Evolutionary conservation across 1,139 yeast genomes (phyloP).

Genomic region (Debaryomycetaceae sp.): DNA sequence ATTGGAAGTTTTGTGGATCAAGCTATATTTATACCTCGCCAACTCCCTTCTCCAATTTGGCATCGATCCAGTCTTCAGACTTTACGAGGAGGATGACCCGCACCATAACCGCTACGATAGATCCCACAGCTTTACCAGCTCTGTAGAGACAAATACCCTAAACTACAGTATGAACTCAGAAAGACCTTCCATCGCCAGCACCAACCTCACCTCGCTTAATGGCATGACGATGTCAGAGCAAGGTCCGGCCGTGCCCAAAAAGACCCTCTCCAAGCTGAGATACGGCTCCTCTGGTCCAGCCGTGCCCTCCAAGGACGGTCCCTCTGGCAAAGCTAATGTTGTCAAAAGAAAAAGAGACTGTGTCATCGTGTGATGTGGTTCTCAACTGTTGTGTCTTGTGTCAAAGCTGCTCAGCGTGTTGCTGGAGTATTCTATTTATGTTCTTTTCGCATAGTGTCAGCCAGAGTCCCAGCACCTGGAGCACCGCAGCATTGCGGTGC

Average conservation of each 20-base stretch:
- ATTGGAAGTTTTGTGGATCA: constrained; percentile 70
- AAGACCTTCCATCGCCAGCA: constrained; percentile 13
- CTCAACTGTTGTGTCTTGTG: background rate
- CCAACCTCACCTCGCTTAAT: constrained; percentile 12
- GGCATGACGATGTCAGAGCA: background rate
- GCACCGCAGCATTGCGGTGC: background rate
- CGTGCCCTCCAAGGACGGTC: background rate
- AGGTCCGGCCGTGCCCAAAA: background rate
- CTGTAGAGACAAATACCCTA: background rate
- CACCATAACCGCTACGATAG: background rate
- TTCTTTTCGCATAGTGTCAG: background rate
- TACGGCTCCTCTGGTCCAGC: background rate
- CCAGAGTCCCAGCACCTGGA: background rate
- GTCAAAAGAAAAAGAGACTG: constrained; percentile 35
- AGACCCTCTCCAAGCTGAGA: background rate
- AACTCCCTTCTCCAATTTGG: constrained; percentile 64
- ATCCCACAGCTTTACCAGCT: background rate
- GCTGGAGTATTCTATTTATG: background rate
- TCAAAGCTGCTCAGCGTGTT: background rate
- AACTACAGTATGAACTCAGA: constrained; percentile 4
- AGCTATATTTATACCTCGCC: constrained; percentile 58
- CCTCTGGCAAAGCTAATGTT: constrained; percentile 2
- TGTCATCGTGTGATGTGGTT: constrained; percentile 21
- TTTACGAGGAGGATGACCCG: constrained; percentile 9
- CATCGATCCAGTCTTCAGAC: constrained; percentile 51